Evolutionary conservation across 495 filamentous ascomycete genomes (phyloP).

Genomic region (Penicillium nucicola): DNA sequence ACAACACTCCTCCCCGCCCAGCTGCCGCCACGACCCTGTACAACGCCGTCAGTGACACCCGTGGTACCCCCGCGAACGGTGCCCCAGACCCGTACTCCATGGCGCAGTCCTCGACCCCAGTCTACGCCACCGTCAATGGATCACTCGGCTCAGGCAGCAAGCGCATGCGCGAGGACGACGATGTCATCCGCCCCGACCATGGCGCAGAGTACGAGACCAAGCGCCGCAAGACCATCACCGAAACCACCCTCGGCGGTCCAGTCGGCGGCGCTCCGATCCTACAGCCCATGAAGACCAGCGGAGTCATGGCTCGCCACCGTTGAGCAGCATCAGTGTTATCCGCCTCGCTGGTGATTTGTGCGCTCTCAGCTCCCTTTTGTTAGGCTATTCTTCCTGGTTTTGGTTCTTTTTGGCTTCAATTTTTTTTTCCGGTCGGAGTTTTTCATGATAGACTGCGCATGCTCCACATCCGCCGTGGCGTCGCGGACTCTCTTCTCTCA

Average conservation of each 20-base stretch:
- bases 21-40: constrained; percentile 76
- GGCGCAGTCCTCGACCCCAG: constrained; percentile 53
- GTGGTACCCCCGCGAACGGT: constrained; percentile 65
- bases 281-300: constrained; percentile 45
- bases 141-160: constrained; percentile 61
- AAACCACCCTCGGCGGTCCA: constrained; percentile 49
- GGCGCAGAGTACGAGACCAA: constrained; percentile 68
- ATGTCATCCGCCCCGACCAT: constrained; percentile 69
- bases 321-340: constrained; percentile 12
- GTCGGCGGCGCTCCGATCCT: constrained; percentile 40
- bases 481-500: not conserved
- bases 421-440: constrained; percentile 9
- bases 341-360: not conserved
- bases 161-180: constrained; percentile 75
- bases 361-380: constrained; percentile 1
- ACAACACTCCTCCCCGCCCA: constrained; percentile 75
- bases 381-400: not conserved
- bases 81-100: constrained; percentile 65
- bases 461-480: not conserved
- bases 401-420: not conserved
- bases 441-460: constrained; percentile 11
- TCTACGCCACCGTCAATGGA: constrained; percentile 62
- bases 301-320: constrained; percentile 36
- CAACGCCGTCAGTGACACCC: constrained; percentile 85
- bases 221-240: constrained; percentile 76